Evolutionary conservation across 345 rosid species (phyloP).

Genomic region (Iberis pinnata): DNA sequence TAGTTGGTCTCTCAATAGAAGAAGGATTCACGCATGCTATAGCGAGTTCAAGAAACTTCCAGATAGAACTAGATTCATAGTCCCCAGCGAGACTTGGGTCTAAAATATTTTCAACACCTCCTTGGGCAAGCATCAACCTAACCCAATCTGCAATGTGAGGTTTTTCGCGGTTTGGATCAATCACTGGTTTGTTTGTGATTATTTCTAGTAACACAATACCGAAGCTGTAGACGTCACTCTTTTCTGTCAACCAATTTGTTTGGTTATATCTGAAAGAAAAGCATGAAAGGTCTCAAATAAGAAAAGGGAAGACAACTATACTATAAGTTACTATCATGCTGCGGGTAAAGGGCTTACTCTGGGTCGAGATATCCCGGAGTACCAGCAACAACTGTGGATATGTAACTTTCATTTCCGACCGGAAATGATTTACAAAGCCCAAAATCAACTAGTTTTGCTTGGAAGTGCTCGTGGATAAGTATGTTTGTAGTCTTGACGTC

Average conservation of each 20-base stretch:
- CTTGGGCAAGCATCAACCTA: background rate
- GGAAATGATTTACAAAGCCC: background rate
- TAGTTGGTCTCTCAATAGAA: background rate
- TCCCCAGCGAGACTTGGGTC: background rate
- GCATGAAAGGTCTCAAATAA: no score
- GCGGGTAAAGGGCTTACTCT: background rate
- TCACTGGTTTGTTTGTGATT: no score
- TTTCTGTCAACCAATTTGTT: no score
- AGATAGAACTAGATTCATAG: background rate
- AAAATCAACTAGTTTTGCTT: background rate
- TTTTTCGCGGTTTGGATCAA: background rate
- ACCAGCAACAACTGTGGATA: background rate
- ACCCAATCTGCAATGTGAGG: background rate
- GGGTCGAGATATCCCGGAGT: background rate
- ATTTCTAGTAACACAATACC: no score
- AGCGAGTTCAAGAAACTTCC: background rate
- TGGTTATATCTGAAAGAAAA: no score
- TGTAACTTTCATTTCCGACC: background rate
- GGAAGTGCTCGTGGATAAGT: background rate
- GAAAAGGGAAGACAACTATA: no score
- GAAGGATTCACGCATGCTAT: background rate
- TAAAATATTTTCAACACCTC: background rate
- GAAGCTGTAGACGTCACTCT: no score
- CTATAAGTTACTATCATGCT: no score
- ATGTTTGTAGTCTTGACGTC: background rate